A percentile compares a stretch with the other conserved stretches of the same genome.
These are phyloP conservation scores for Curvularia lunata DNA, from an alignment of 2,329 filamentous ascomycete genomes.

Conservation along the genomic window DNA sequence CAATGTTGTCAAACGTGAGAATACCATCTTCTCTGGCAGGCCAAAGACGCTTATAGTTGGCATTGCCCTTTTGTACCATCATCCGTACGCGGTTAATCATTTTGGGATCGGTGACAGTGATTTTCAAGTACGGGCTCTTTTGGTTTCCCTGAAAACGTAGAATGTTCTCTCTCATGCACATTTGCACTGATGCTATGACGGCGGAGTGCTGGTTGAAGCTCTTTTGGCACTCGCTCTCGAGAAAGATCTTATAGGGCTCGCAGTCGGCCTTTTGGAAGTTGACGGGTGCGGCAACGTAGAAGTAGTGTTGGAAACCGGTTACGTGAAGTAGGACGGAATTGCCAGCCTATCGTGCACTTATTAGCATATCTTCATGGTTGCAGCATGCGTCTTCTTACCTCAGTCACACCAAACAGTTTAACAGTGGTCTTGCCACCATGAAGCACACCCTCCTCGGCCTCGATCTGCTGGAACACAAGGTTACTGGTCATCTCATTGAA, in stretches of 20 bases:
- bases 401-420: conserved; percentile 92
- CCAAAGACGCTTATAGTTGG: conserved; percentile 94
- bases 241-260: conserved; percentile 75
- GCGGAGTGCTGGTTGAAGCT: conserved; percentile 64
- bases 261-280: conserved; percentile 82
- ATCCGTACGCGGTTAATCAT: conserved; percentile 77
- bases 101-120: conserved; percentile 90
- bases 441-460: conserved; percentile 86
- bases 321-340: conserved; percentile 96
- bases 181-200: conserved; percentile 78
- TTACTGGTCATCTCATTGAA: conserved; percentile 70
- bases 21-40: conserved; percentile 67
- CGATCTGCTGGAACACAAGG: conserved; percentile 94
- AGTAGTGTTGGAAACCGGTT: conserved; percentile 93
- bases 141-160: conserved; percentile 94
- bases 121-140: conserved; percentile 89
- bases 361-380: conserved; percentile 18
- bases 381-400: conserved; percentile 55
- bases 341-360: conserved; percentile 58
- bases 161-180: conserved; percentile 87
- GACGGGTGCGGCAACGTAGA: conserved; percentile 88
- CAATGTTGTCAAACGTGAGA: conserved; percentile 93
- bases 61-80: conserved; percentile 74
- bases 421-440: conserved; percentile 78
- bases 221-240: conserved; percentile 76